phyloP scores from a whole-genome alignment of 352 stramenopile species.

The Phytophthora sp. region DNA sequence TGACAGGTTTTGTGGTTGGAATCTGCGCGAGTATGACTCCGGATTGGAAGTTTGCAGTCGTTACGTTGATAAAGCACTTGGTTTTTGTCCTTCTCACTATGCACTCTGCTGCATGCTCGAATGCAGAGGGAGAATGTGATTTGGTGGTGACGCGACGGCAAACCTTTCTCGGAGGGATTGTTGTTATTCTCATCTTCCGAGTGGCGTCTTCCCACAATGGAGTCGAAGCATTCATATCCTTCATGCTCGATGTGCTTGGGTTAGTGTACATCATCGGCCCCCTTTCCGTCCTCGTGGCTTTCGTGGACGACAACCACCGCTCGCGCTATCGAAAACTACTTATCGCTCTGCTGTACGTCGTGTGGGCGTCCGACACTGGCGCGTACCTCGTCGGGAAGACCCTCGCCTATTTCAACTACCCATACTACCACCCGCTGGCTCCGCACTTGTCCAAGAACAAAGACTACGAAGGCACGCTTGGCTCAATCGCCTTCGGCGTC shows the following conservation, averaged over 20 bases:
- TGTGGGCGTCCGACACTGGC: conserved; percentile 82
- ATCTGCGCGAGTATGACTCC: conserved; percentile 41
- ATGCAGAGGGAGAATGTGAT: not conserved
- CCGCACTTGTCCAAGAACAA: conserved; percentile 92
- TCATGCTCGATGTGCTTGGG: conserved; percentile 47
- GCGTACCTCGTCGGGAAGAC: conserved; percentile 91
- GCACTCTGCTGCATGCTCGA: conserved; percentile 38
- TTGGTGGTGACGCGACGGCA: not conserved
- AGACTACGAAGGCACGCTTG: conserved; percentile 93
- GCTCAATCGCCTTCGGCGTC: conserved; percentile 71
- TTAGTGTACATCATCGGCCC: conserved; percentile 50
- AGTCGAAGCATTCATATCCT: conserved; percentile 17
- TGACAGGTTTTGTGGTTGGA: conserved; percentile 22
- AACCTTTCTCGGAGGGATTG: conserved; percentile 23
- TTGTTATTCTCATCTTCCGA: conserved; percentile 38
- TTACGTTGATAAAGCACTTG: conserved; percentile 34
- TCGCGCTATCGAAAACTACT: conserved; percentile 42
- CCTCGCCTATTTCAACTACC: conserved; percentile 85
- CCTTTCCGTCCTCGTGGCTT: conserved; percentile 40
- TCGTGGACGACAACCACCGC: conserved; percentile 49
- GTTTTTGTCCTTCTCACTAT: conserved; percentile 41
- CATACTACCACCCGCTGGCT: conserved; percentile 65
- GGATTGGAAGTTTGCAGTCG: conserved; percentile 34
- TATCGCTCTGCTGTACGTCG: conserved; percentile 52
- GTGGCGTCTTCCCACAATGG: conserved; percentile 4